phyloP scores from a whole-genome alignment of 345 rosid genomes.

The Aurinia saxatilis region DNA sequence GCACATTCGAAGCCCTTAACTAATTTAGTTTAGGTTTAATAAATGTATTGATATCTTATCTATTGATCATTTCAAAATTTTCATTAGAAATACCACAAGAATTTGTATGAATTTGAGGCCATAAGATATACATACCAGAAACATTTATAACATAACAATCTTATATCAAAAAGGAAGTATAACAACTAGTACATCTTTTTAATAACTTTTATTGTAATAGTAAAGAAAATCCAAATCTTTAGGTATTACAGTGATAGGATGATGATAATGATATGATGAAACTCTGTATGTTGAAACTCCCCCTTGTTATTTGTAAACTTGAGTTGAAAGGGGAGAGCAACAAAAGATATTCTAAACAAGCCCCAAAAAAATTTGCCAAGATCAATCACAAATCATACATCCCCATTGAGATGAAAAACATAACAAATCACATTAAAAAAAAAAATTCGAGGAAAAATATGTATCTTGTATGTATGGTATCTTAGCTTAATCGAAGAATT shows the following conservation, averaged over 20 bases:
- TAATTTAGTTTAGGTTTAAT: not conserved
- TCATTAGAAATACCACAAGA: not conserved
- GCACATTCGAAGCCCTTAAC: not conserved
- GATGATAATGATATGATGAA: slow-evolving; percentile 11
- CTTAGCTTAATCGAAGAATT: slow-evolving; percentile 57
- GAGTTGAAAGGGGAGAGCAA: slow-evolving; percentile 17
- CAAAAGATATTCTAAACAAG: slow-evolving; percentile 8
- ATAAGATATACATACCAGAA: not conserved
- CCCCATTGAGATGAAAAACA: slow-evolving; percentile 2
- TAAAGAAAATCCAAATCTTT: slow-evolving; percentile 19
- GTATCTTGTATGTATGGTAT: slow-evolving; percentile 10
- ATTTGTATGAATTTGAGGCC: not conserved
- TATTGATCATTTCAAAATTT: not conserved
- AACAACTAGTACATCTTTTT: not conserved
- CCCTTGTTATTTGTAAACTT: slow-evolving; percentile 15
- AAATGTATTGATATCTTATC: too few species aligned
- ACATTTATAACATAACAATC: not conserved
- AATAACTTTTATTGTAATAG: slow-evolving; percentile 17
- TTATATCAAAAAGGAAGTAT: too few species aligned
- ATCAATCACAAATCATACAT: slow-evolving; percentile 24
- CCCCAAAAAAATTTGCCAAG: slow-evolving; percentile 11
- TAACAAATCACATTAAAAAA: slow-evolving; percentile 4
- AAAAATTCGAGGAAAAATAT: slow-evolving; percentile 4
- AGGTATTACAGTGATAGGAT: slow-evolving; percentile 20
- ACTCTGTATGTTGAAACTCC: slow-evolving; percentile 21